These are phyloP conservation scores for Fraxinus sp. DNA, from an alignment of 305 asterid species.

Conservation along the genomic window DNA sequence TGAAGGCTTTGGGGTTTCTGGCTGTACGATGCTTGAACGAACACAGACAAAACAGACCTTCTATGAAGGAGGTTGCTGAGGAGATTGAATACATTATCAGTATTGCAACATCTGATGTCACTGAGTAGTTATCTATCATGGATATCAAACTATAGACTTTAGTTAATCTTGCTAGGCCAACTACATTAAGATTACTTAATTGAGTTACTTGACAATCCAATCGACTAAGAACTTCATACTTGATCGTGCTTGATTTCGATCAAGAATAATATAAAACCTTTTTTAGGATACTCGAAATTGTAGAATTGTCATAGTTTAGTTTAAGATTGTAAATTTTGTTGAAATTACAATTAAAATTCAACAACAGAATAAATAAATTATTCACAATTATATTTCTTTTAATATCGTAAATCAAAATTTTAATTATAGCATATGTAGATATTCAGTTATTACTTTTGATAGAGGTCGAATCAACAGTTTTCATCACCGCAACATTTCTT, in stretches of 20 bases:
- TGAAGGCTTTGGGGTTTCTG: constrained; percentile 80
- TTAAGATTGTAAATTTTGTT: neutral
- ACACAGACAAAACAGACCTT: constrained; percentile 69
- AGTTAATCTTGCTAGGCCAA: neutral
- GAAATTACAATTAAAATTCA: neutral
- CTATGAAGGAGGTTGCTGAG: constrained; percentile 87
- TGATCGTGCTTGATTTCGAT: neutral
- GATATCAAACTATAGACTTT: neutral
- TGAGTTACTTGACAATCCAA: neutral
- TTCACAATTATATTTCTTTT: neutral
- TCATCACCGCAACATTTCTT: neutral
- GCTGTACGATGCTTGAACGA: constrained; percentile 84
- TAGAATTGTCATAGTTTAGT: neutral
- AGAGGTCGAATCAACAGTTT: neutral
- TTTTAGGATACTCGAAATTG: neutral
- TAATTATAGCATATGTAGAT: neutral
- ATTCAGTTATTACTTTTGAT: neutral
- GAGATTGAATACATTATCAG: constrained; percentile 74
- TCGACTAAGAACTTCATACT: neutral
- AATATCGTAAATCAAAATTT: too few relatives aligned
- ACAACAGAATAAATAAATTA: too few relatives aligned
- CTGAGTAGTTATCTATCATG: neutral
- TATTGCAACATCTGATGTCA: constrained; percentile 33
- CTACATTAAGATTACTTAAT: neutral
- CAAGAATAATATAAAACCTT: neutral